A percentile compares a stretch with the other conserved stretches of the same genome.
phyloP scores from a whole-genome alignment of 768 basidiomycete species.

The Podaxis sp. region DNA sequence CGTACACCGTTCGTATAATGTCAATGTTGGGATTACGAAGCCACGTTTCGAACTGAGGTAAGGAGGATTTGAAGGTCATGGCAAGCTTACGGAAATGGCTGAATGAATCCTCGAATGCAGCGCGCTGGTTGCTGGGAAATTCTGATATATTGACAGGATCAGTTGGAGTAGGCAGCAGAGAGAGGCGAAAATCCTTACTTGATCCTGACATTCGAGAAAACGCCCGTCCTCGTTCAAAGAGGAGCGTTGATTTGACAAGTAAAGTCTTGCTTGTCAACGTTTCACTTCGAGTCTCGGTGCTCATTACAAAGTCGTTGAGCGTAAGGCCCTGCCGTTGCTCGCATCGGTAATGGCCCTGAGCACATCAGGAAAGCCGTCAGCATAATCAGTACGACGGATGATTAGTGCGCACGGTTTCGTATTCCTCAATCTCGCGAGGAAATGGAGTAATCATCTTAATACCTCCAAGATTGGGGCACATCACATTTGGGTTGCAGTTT shows the following conservation, averaged over 20 bases:
- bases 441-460: constrained; percentile 32
- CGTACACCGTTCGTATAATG: constrained; percentile 3
- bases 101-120: not conserved
- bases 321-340: not conserved
- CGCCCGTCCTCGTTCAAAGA: constrained; percentile 3
- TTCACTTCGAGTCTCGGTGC: not conserved
- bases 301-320: not conserved
- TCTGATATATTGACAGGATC: not conserved
- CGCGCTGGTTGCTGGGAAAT: not conserved
- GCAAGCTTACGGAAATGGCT: not conserved
- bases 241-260: constrained; percentile 5
- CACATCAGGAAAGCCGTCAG: not conserved
- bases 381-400: not conserved
- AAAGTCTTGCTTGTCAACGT: not conserved
- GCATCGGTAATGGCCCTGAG: constrained; percentile 4
- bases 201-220: not conserved
- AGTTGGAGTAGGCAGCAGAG: not conserved
- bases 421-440: constrained; percentile 33
- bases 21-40: constrained; percentile 1
- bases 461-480: constrained; percentile 13
- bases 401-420: constrained; percentile 23
- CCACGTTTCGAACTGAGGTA: constrained; percentile 8
- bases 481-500: constrained; percentile 26
- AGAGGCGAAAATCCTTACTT: not conserved
- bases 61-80: not conserved